Conservation (phyloP, 768 basidiomycete genomes). For the Daedaleopsis sinensis region DNA sequence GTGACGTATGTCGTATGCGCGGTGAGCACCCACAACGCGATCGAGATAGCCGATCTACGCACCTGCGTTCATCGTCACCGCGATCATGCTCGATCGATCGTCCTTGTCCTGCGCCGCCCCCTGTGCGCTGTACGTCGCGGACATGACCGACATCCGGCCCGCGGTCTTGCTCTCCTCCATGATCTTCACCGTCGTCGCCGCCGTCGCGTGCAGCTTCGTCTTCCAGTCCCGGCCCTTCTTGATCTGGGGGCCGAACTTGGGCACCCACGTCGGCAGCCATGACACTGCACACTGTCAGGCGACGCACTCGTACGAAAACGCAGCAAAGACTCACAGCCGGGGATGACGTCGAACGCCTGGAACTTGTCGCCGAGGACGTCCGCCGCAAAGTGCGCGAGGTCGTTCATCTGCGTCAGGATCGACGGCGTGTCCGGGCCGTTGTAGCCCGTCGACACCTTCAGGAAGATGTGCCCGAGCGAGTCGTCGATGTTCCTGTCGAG, state of each 20-base stretch:
- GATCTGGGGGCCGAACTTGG: conserved; percentile 10
- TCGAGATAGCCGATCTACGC: not conserved
- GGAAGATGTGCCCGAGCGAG: conserved; percentile 16
- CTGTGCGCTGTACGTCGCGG: conserved; percentile 4
- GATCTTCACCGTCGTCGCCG: conserved; percentile 18
- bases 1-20: not conserved
- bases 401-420: conserved; percentile 18
- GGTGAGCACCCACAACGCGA: not conserved
- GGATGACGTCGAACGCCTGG: conserved; percentile 17
- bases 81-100: conserved; percentile 21
- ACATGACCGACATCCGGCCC: conserved; percentile 17
- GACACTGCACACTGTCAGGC: not conserved
- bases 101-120: conserved; percentile 11
- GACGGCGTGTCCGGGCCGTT: conserved; percentile 8
- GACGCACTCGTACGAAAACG: not conserved
- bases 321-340: conserved; percentile 3
- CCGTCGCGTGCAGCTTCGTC: conserved; percentile 18
- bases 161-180: conserved; percentile 13
- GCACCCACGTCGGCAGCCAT: conserved; percentile 14
- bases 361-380: conserved; percentile 22
- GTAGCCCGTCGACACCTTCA: conserved; percentile 22
- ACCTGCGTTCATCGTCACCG: conserved; percentile 25
- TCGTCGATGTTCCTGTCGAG: conserved; percentile 15
- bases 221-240: conserved; percentile 19
- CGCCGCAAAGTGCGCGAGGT: conserved; percentile 22